Base-by-base conservation (phyloP, 176 grass and related monocot species). In the Oryza longistaminata region DNA sequence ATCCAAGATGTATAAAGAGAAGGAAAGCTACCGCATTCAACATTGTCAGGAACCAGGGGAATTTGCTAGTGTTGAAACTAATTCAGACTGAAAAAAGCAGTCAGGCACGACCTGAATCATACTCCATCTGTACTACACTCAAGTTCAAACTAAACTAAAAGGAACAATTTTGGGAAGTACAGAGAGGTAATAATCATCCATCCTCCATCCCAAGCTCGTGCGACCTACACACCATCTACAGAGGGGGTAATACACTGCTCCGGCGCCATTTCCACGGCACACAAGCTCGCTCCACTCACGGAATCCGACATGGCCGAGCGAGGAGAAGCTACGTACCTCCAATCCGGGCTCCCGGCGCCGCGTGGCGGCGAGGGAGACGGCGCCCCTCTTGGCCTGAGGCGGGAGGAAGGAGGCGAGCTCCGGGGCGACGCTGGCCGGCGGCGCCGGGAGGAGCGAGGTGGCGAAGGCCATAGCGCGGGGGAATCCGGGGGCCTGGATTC, bases 391-490 rank as follows among this genome's bases (percentile, higher is more conserved):
- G 70, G 34, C 70, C 81, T 49, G 46, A 13, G 50, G 70, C 61
- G 40, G 46, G 48, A 74, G 46, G 48, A 74, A 79, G 70, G 75
- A 78, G 70, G 76, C 70, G 42, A 87, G 70, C 68, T 80, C 84
- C 26, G 75, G 48, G n/a, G 80, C 74, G n/a, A 69, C 68, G 75
- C 84, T 27, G 71, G 77, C 50, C 43, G 85, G 11, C 13, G 53
- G 72, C 53, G 55, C 65, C 1, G 77, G 65, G 35, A 88, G 71
- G 27, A 88, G 43, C 42, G 72, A 88, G 71, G 62, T 67, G 66
- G 82, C 10, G 77, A 91, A 81, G 73, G 82, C 82, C 88, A 93
- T 90, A 70, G 26, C 0, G 76, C 29, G 29, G 29, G 29, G 29
- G 29, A 31, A 11, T 5, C 58, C 58, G 58, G 21, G 58, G 21